Percentiles rank a stretch among this genome's conserved stretches.
These are phyloP conservation scores for Phytopythium mirpurense DNA, from an alignment of 352 stramenopile genomes.

Conservation along the genomic window DNA sequence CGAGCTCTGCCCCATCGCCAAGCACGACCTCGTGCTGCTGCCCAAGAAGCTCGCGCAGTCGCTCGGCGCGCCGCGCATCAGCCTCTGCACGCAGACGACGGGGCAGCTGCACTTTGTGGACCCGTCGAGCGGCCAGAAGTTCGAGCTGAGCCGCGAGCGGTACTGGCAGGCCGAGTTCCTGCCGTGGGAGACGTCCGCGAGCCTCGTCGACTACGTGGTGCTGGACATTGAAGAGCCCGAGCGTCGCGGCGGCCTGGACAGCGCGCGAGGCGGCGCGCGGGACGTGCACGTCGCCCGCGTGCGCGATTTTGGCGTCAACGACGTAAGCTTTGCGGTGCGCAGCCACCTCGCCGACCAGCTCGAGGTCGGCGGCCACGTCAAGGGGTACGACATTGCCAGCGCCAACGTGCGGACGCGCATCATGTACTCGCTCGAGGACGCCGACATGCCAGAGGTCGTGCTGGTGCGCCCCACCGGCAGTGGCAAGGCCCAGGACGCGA, in stretches of 20 bases:
- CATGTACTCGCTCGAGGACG: slow-evolving; percentile 22
- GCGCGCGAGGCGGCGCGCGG: slow-evolving; percentile 32
- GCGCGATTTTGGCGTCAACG: slow-evolving; percentile 77
- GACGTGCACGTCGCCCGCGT: slow-evolving; percentile 62
- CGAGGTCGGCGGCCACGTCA: slow-evolving; percentile 53
- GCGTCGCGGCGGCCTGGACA: slow-evolving; percentile 9
- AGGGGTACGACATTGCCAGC: slow-evolving; percentile 65
- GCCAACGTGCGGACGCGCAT: slow-evolving; percentile 42
- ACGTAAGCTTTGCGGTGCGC: slow-evolving; percentile 64
- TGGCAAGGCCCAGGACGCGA: background rate
- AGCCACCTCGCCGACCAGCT: slow-evolving; percentile 59
- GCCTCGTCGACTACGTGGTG: slow-evolving; percentile 65
- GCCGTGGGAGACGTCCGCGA: slow-evolving; percentile 46
- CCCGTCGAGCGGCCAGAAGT: slow-evolving; percentile 38
- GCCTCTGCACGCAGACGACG: slow-evolving; percentile 55
- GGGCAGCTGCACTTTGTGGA: slow-evolving; percentile 61
- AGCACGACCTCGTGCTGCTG: slow-evolving; percentile 66
- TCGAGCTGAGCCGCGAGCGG: slow-evolving; percentile 49
- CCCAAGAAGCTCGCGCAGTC: slow-evolving; percentile 53
- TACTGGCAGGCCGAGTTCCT: slow-evolving; percentile 70
- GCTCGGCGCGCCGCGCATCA: slow-evolving; percentile 47
- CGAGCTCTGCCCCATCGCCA: slow-evolving; percentile 70
- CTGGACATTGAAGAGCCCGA: slow-evolving; percentile 52
- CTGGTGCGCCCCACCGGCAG: slow-evolving; percentile 1
- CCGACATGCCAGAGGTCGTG: slow-evolving; percentile 2